Evolutionary conservation across 306 rosid species (phyloP).

Genomic region (Luffa aegyptiaca): DNA sequence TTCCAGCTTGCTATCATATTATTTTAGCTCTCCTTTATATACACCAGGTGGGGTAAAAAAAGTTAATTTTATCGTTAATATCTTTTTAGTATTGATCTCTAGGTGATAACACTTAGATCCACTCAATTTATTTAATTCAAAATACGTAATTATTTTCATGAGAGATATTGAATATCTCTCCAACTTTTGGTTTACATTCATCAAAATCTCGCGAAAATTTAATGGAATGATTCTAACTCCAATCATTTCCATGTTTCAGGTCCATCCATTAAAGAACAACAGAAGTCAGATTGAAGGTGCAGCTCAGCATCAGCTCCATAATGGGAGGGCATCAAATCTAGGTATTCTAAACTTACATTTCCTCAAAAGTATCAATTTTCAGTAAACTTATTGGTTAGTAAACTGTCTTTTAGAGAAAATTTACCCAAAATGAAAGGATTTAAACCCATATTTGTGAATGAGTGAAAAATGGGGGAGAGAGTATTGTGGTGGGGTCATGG

Average conservation of each 20-base stretch:
- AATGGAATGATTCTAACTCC: neutral
- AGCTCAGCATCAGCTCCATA: neutral
- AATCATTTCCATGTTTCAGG: neutral
- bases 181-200: neutral
- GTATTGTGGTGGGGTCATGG: slow-evolving; percentile 2
- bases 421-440: neutral
- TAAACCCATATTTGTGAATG: neutral
- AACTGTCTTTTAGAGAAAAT: neutral
- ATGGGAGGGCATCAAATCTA: neutral
- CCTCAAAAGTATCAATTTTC: neutral
- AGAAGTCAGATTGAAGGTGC: neutral
- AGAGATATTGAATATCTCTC: neutral
- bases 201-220: neutral
- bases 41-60: neutral
- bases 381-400: neutral
- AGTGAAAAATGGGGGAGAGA: neutral
- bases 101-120: neutral
- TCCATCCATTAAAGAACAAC: neutral
- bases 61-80: neutral
- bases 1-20: too few species aligned
- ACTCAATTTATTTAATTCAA: neutral
- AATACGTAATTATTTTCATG: neutral
- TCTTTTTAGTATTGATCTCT: neutral
- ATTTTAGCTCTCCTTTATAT: neutral
- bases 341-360: neutral